A percentile compares a stretch with the other conserved stretches of the same genome.
These are phyloP conservation scores for Yarrowia osloensis DNA, from an alignment of 805 yeast species.

Conservation along the genomic window DNA sequence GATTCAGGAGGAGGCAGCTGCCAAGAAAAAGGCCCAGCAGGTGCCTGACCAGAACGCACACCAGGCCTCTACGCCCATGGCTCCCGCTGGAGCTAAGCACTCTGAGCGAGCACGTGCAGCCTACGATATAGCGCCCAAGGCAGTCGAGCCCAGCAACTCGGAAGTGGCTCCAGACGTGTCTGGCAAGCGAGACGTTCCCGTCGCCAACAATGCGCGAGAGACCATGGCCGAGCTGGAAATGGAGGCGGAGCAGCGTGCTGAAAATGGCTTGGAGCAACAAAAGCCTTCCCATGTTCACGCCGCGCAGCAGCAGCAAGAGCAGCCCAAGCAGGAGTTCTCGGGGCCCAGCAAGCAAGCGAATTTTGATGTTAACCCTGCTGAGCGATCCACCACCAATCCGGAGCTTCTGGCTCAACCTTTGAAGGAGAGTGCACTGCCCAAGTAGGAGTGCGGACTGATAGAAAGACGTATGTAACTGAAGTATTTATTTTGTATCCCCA, in stretches of 20 bases:
- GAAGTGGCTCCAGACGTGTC: conserved; percentile 8
- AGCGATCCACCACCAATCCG: neutral
- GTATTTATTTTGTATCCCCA: neutral
- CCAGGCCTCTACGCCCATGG: neutral
- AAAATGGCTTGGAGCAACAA: neutral
- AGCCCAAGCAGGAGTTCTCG: neutral
- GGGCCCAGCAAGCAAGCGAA: neutral
- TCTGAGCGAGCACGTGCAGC: neutral
- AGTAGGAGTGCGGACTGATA: neutral
- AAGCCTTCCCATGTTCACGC: neutral
- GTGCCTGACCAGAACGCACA: neutral
- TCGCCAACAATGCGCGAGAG: conserved; percentile 2
- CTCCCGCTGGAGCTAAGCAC: neutral
- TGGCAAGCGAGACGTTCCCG: neutral
- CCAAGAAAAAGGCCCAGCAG: neutral
- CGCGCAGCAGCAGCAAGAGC: conserved; percentile 1
- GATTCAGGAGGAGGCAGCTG: neutral
- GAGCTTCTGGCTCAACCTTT: neutral
- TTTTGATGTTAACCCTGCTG: conserved; percentile 1
- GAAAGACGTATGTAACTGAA: neutral
- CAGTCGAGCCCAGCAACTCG: neutral
- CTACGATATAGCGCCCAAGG: neutral
- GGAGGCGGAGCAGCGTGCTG: neutral
- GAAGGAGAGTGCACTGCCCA: conserved; percentile 12
- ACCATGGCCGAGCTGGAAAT: neutral